A percentile compares a stretch with the other conserved stretches of the same genome.
phyloP scores from a whole-genome alignment of 306 rosid species.

The Cucumis sativus region DNA sequence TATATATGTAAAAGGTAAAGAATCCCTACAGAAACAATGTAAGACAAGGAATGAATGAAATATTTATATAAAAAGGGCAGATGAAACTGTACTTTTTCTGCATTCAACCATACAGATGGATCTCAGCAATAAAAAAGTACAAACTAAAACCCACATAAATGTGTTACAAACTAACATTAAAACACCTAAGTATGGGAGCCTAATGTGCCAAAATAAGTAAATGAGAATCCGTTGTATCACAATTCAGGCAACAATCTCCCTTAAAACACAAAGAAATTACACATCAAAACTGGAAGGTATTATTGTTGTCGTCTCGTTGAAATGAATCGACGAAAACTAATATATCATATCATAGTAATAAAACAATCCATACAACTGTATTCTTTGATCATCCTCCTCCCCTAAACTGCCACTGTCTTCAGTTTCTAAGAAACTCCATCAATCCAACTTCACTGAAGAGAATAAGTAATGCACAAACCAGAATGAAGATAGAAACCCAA shows the following conservation, averaged over 20 bases:
- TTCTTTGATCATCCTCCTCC: neutral
- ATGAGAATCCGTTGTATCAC: neutral
- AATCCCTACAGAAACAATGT: neutral
- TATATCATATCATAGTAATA: constrained; percentile 2
- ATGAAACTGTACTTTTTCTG: neutral
- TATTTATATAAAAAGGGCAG: neutral
- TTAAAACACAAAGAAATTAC: neutral
- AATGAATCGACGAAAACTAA: constrained; percentile 8
- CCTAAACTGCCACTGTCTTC: constrained; percentile 6
- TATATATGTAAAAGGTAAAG: too few species aligned
- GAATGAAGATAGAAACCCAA: constrained; percentile 68
- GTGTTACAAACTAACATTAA: neutral
- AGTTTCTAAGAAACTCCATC: constrained; percentile 13
- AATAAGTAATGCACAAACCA: constrained; percentile 65
- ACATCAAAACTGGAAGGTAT: constrained; percentile 3
- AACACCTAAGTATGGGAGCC: neutral
- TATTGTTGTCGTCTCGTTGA: neutral
- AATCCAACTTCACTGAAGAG: constrained; percentile 62
- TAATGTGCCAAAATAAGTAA: neutral
- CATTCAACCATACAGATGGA: neutral
- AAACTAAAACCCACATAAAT: constrained; percentile 1
- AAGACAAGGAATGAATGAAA: neutral
- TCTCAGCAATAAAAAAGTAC: constrained; percentile 1
- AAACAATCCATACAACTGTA: constrained; percentile 1
- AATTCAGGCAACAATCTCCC: constrained; percentile 7